Percentiles rank a stretch among this genome's conserved stretches.
Evolutionary conservation across 1,284 basidiomycete genomes (phyloP).

Genomic region (Tetrapyrgos nigripes): DNA sequence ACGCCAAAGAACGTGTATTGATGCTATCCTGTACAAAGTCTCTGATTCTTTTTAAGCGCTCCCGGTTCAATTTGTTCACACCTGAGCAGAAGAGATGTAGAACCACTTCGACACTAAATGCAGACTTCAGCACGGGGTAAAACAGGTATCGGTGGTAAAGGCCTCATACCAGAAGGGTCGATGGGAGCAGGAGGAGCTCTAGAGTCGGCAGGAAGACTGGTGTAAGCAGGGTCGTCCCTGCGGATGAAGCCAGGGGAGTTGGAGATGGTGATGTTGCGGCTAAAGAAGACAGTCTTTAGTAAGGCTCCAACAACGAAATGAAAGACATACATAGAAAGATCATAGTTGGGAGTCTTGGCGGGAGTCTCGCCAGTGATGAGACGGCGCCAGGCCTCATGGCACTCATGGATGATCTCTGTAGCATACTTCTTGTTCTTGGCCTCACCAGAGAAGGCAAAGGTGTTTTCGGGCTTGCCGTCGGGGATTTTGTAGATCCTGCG

Average conservation of each 20-base stretch:
- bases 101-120: constrained; percentile 85
- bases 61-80: constrained; percentile 42
- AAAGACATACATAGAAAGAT: constrained; percentile 78
- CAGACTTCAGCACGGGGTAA: constrained; percentile 34
- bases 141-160: constrained; percentile 22
- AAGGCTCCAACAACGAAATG: constrained; percentile 2
- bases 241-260: constrained; percentile 77
- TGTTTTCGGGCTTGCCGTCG: constrained; percentile 99
- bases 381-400: constrained; percentile 98
- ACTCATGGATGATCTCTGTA: constrained; percentile 98
- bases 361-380: constrained; percentile 84
- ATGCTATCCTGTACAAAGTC: not conserved
- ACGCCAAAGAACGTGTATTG: not conserved
- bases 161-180: constrained; percentile 80
- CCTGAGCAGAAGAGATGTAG: constrained; percentile 86
- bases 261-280: constrained; percentile 73
- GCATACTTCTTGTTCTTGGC: constrained; percentile 99
- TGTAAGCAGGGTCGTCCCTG: constrained; percentile 70
- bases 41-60: not conserved
- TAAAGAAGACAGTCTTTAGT: constrained; percentile 34
- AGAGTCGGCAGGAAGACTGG: constrained; percentile 79
- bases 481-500: constrained; percentile 96
- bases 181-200: constrained; percentile 85
- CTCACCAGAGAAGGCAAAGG: constrained; percentile 99
- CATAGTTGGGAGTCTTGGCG: constrained; percentile 74